Conservation (phyloP, 1,284 basidiomycete species). For the Cronartium quercuum region DNA sequence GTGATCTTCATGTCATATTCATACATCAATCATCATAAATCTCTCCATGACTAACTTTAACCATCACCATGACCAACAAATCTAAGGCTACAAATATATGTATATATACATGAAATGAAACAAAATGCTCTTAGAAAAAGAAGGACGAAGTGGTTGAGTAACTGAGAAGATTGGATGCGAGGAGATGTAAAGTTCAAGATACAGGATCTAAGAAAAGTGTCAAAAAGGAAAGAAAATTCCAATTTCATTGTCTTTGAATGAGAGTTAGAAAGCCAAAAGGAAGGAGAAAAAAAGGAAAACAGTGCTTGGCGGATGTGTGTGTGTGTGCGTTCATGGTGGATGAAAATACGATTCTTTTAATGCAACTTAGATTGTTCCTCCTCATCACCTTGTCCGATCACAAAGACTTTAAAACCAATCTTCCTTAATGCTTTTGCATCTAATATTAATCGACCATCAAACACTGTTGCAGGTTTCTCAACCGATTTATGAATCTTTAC, state of each 20-base stretch:
- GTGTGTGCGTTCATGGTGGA: neutral
- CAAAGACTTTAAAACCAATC: slow-evolving; percentile 83
- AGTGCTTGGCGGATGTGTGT: neutral
- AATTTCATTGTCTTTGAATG: neutral
- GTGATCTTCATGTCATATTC: neutral
- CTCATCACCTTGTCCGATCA: slow-evolving; percentile 48
- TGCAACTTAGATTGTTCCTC: too few relatives aligned
- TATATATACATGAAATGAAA: neutral
- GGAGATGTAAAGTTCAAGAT: neutral
- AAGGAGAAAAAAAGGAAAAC: neutral
- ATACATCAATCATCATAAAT: neutral
- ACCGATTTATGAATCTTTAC: slow-evolving; percentile 72
- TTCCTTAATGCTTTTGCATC: slow-evolving; percentile 69
- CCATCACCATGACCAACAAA: too few relatives aligned
- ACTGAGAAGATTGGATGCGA: neutral
- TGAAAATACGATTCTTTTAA: neutral
- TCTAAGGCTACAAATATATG: neutral
- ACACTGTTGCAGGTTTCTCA: slow-evolving; percentile 73
- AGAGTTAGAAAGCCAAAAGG: neutral
- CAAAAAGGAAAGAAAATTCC: neutral
- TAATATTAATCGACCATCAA: slow-evolving; percentile 81
- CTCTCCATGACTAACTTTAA: too few relatives aligned
- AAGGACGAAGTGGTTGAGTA: neutral
- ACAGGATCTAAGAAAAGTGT: neutral
- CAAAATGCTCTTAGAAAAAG: neutral